Conservation (phyloP, 495 filamentous ascomycete genomes). For the Tetracladium marchalianum region DNA sequence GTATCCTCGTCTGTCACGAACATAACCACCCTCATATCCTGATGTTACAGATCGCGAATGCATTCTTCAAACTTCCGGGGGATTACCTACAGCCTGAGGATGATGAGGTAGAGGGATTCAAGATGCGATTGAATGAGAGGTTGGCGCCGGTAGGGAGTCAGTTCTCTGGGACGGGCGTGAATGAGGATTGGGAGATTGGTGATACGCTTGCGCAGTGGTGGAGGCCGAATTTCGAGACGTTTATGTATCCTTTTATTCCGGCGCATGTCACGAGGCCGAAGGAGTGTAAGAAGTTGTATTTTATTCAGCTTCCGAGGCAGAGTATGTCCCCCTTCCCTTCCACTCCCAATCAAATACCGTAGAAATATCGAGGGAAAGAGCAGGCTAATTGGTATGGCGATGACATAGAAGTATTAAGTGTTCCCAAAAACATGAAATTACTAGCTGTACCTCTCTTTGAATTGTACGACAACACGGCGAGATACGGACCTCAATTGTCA, state of each 20-base stretch:
- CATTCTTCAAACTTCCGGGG: constrained; percentile 97
- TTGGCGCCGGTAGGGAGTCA: constrained; percentile 84
- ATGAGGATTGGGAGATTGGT: constrained; percentile 84
- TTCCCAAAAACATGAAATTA: constrained; percentile 99
- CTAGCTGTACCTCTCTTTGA: constrained; percentile 95
- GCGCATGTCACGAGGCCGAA: constrained; percentile 93
- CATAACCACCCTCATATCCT: constrained; percentile 97
- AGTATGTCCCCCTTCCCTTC: constrained; percentile 45
- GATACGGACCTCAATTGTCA: constrained; percentile 92
- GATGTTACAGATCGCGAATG: constrained; percentile 98
- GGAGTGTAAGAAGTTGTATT: constrained; percentile 98
- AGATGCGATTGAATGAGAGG: constrained; percentile 80
- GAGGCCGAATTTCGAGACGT: constrained; percentile 97
- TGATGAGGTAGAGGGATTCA: constrained; percentile 89
- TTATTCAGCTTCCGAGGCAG: constrained; percentile 84
- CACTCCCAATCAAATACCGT: not conserved
- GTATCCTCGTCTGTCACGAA: constrained; percentile 93
- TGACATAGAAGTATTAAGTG: constrained; percentile 75
- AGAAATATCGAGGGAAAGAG: not conserved
- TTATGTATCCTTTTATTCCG: constrained; percentile 98
- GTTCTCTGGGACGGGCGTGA: constrained; percentile 77
- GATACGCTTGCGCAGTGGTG: constrained; percentile 97
- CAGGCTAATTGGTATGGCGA: not conserved
- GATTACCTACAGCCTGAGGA: constrained; percentile 89
- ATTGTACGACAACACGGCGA: constrained; percentile 89